Evolutionary conservation across 805 yeast genomes (phyloP).

Genomic region (Kuraishia ogatae): DNA sequence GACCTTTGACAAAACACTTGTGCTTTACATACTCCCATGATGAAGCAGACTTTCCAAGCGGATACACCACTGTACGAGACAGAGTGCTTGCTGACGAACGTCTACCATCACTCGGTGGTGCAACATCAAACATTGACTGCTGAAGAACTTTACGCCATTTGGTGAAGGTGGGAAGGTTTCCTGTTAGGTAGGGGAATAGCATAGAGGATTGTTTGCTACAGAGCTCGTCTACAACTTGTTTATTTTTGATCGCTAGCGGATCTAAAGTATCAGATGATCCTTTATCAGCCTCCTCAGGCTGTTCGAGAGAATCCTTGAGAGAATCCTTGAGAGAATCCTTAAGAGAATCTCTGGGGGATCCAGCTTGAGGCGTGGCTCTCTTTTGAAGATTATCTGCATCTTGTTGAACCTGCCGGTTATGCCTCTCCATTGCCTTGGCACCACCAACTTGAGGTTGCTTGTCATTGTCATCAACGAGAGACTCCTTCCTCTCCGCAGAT

Average conservation of each 20-base stretch:
- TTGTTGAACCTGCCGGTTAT: too few species aligned
- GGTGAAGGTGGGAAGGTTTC: conserved; percentile 27
- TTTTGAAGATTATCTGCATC: not conserved
- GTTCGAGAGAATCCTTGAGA: too few species aligned
- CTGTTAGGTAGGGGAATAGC: conserved; percentile 34
- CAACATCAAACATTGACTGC: not conserved
- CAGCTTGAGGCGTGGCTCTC: not conserved
- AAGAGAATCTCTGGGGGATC: not conserved
- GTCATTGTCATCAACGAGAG: not conserved
- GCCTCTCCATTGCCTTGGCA: not conserved
- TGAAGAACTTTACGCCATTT: conserved; percentile 14
- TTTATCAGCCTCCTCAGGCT: too few species aligned
- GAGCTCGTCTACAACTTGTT: not conserved
- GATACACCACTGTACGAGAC: not conserved
- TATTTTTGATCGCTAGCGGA: not conserved
- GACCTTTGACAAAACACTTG: conserved; percentile 19
- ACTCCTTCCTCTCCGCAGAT: conserved; percentile 2
- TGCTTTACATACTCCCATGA: not conserved
- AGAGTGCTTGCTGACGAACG: not conserved
- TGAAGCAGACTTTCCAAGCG: not conserved
- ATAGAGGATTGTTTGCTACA: conserved; percentile 2
- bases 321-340: not conserved
- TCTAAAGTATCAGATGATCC: not conserved
- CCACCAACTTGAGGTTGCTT: not conserved
- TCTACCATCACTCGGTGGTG: not conserved